These are phyloP conservation scores for Lentinula sp. DNA, from an alignment of 768 basidiomycete genomes.

Conservation along the genomic window DNA sequence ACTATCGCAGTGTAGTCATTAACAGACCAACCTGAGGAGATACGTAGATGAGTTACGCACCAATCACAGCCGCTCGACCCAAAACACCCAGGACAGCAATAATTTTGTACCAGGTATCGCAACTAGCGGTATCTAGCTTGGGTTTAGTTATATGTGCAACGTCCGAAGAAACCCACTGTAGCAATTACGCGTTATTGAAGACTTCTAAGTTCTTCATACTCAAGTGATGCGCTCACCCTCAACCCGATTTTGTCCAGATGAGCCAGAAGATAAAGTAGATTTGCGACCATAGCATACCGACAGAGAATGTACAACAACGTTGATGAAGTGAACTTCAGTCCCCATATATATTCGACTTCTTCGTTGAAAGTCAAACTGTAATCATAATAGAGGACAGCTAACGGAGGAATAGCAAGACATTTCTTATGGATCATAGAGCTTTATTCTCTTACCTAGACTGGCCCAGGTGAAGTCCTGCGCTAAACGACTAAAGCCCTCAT, in stretches of 20 bases:
- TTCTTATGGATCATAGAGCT: not conserved
- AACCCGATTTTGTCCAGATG: slow-evolving; percentile 14
- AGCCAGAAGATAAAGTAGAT: slow-evolving; percentile 24
- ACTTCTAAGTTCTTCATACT: not conserved
- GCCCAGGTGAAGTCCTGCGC: not conserved
- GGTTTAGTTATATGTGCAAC: not conserved
- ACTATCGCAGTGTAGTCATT: not conserved
- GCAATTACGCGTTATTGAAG: not conserved
- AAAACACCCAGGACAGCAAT: slow-evolving; percentile 21
- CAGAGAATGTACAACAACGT: slow-evolving; percentile 27
- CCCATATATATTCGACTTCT: slow-evolving; percentile 27
- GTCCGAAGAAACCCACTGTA: not conserved
- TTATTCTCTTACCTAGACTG: not conserved
- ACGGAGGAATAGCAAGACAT: not conserved
- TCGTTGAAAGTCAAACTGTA: slow-evolving; percentile 22
- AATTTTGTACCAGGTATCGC: slow-evolving; percentile 20
- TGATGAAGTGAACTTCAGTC: slow-evolving; percentile 16
- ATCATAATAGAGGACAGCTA: slow-evolving; percentile 26
- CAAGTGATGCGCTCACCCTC: not conserved
- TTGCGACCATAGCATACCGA: slow-evolving; percentile 27
- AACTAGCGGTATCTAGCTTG: slow-evolving; percentile 11
- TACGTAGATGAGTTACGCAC: slow-evolving; percentile 10
- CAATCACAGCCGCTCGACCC: slow-evolving; percentile 21
- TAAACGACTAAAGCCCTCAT: not conserved
- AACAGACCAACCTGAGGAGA: not conserved